Base-by-base conservation (phyloP, 208 protist species). In the Tetramitus jugosus region DNA sequence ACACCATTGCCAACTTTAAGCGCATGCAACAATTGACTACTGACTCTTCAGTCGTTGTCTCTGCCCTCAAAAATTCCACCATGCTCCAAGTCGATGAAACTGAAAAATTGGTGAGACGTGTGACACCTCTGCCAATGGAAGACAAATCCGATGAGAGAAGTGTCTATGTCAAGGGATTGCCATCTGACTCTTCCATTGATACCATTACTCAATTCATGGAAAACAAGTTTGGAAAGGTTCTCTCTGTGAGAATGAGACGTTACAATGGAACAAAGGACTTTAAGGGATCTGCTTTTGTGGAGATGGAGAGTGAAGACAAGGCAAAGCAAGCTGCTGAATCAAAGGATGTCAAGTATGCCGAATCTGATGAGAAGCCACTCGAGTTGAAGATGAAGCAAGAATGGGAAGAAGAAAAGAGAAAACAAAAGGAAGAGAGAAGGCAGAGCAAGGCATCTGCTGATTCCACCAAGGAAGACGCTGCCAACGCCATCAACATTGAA, bases 71-170 rank as follows among this genome's bases (percentile, higher is more conserved):
- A 20, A 67, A 67, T 14, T 52, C 39, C 14, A 6, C 33, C 10
- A 77, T 77, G 60, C 39, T 77, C n/a, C 26, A 77, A 67, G 39
- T 77, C 46, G 35, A 42, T 64, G 8, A 45, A n/a, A 43, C 52
- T 17, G 45, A n/a, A 29, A 64, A 49, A 14, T 14, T 52, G 0
- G 45, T 77, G 0, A 52, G 72, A 60, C 23, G 72, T 35, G 35
- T 68, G 3, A 77, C 60, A 42, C 33, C 72, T 46, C 72, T 77
- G 26, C 72, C 72, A 49, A 43, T 60, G 20, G 23, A 37, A 33
- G 39, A 53, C 31, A 64, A 39, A n/a, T 10, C 4, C 33, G 20
- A 33, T 49, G 40, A 13, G 10, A 33, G 72, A 42, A 77, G 23
- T 52, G 13, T 77, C 4, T 77, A 77, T 60, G 72, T 29, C 6